Percentiles rank a stretch among this genome's conserved stretches.
phyloP scores from a whole-genome alignment of 208 protist species.

The Trichomonas gallinae region DNA sequence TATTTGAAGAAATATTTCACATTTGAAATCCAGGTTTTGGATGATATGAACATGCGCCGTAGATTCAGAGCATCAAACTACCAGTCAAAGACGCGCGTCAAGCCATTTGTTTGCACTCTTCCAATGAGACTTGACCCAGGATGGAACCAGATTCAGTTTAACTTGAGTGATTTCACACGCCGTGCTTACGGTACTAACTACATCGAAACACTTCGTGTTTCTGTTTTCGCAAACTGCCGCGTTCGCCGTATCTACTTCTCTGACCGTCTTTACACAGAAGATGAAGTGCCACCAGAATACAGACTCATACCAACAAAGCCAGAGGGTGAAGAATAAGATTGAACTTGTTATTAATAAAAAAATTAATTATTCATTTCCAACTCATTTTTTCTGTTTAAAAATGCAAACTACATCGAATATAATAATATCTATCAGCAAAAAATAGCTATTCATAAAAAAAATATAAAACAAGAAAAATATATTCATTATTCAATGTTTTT shows the following conservation, averaged over 20 bases:
- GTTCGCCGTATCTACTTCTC: slow-evolving; percentile 93
- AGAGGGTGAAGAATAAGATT: neutral
- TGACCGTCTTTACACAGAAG: slow-evolving; percentile 92
- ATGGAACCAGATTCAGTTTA: slow-evolving; percentile 99
- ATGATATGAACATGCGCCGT: slow-evolving; percentile 91
- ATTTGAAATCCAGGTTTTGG: slow-evolving; percentile 94
- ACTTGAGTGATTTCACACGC: slow-evolving; percentile 93
- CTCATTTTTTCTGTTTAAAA: too few relatives aligned
- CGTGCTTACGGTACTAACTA: slow-evolving; percentile 95
- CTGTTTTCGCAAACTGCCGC: slow-evolving; percentile 92
- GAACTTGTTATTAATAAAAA: too few relatives aligned
- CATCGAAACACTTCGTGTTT: slow-evolving; percentile 86
- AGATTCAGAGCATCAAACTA: slow-evolving; percentile 96
- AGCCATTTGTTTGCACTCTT: slow-evolving; percentile 98
- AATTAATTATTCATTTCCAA: too few relatives aligned
- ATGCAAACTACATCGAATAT: too few relatives aligned
- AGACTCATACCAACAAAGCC: slow-evolving; percentile 73
- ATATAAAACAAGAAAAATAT: too few relatives aligned
- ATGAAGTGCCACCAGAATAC: slow-evolving; percentile 96
- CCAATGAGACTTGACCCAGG: slow-evolving; percentile 94
- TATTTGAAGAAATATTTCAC: slow-evolving; percentile 97
- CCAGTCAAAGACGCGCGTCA: slow-evolving; percentile 84
- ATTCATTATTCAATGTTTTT: too few relatives aligned
- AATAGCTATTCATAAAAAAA: too few relatives aligned
- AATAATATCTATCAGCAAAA: too few relatives aligned